These are phyloP conservation scores for Otatea glauca DNA, from an alignment of 176 grass and related monocot species.

Conservation along the genomic window DNA sequence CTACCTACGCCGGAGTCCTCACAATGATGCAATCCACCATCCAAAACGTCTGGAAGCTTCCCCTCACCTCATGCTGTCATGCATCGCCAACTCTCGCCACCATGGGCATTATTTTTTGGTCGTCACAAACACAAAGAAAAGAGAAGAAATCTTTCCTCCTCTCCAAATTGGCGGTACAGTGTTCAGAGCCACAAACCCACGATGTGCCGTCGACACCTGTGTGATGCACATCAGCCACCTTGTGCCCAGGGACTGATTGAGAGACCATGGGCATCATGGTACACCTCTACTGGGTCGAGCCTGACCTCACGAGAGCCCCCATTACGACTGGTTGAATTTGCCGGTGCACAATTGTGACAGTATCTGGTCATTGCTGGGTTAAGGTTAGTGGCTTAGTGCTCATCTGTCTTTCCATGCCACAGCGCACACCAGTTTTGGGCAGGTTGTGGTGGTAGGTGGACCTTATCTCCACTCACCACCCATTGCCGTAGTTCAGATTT, in stretches of 20 bases:
- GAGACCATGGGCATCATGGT: not conserved
- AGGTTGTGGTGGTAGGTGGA: not conserved
- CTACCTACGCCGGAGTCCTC: not conserved
- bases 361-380: not conserved
- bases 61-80: not conserved
- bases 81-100: not conserved
- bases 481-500: not conserved
- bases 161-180: not conserved
- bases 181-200: not conserved
- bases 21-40: not conserved
- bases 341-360: not conserved
- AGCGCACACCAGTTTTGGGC: not conserved
- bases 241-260: not conserved
- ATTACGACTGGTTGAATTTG: not conserved
- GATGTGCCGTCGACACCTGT: not conserved
- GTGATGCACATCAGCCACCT: not conserved
- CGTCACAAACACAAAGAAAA: no score
- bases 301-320: not conserved
- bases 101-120: not conserved
- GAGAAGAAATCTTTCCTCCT: not conserved
- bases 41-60: not conserved
- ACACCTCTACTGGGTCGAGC: not conserved
- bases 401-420: not conserved
- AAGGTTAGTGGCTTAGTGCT: not conserved
- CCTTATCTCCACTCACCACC: not conserved